These are phyloP conservation scores for Hygrophila difformis DNA, from an alignment of 257 asterid species.

Conservation along the genomic window DNA sequence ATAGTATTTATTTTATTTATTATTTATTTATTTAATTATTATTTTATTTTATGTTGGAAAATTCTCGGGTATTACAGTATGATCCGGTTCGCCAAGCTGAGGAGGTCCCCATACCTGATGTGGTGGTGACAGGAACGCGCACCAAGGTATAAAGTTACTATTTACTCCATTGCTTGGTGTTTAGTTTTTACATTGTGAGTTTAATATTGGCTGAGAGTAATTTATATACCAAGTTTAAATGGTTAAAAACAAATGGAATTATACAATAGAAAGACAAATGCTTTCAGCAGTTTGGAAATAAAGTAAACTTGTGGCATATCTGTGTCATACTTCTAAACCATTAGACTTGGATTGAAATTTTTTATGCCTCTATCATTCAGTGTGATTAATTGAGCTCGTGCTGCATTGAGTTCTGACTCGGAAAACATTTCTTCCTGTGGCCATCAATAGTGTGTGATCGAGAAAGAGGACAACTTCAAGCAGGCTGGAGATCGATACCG, in stretches of 20 bases:
- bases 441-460: conserved; percentile 22
- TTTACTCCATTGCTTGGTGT: too few species aligned
- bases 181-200: too few species aligned
- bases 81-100: conserved; percentile 31
- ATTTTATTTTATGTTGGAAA: too few species aligned
- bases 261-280: too few species aligned
- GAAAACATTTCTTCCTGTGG: not conserved
- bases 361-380: not conserved
- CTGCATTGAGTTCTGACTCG: not conserved
- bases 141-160: conserved; percentile 16
- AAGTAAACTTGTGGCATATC: not conserved
- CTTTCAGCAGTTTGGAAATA: too few species aligned
- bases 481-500: conserved; percentile 35
- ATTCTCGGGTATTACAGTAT: too few species aligned
- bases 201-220: too few species aligned
- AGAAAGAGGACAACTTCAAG: conserved; percentile 37
- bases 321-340: too few species aligned
- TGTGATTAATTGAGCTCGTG: not conserved
- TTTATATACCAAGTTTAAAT: too few species aligned
- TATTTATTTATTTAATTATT: not conserved
- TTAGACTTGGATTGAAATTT: not conserved
- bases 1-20: too few species aligned
- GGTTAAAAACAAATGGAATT: too few species aligned
- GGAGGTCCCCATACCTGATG: conserved; percentile 27
- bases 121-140: conserved; percentile 27